These are phyloP conservation scores for Herpetospermum pedunculosum DNA, from an alignment of 306 rosid genomes.

Conservation along the genomic window DNA sequence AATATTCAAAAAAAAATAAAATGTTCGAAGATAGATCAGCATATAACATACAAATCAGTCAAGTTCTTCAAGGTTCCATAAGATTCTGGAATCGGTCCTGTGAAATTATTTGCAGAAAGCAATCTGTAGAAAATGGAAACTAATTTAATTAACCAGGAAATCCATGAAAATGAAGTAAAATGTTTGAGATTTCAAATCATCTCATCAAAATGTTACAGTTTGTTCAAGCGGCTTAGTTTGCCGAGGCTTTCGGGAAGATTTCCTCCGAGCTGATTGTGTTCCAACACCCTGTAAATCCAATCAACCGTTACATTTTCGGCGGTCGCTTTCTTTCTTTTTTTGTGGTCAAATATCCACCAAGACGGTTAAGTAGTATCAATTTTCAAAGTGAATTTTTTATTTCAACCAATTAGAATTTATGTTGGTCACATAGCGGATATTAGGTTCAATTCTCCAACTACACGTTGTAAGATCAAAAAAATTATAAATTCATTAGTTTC, in stretches of 20 bases:
- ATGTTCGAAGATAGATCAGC: not conserved
- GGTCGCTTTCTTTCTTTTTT: no score
- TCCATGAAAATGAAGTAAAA: no score
- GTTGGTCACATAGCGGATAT: no score
- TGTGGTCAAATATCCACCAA: no score
- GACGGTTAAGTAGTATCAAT: no score
- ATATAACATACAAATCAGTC: constrained; percentile 40
- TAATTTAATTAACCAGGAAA: no score
- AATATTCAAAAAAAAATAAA: not conserved
- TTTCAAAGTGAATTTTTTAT: no score
- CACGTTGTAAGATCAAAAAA: no score
- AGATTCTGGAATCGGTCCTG: constrained; percentile 50
- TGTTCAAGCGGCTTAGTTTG: constrained; percentile 26
- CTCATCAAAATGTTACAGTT: constrained; percentile 2
- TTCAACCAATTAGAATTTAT: no score
- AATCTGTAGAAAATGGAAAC: constrained; percentile 24
- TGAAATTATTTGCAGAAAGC: constrained; percentile 47
- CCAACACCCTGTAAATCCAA: constrained; percentile 30
- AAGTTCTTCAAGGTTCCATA: constrained; percentile 42
- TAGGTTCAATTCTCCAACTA: no score
- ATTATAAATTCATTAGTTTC: no score
- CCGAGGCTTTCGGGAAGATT: constrained; percentile 50
- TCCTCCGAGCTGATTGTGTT: constrained; percentile 45
- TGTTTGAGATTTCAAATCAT: not conserved
- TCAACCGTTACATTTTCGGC: no score